These are phyloP conservation scores for Termitomyces sp. DNA, from an alignment of 1,284 basidiomycete species.

Conservation along the genomic window DNA sequence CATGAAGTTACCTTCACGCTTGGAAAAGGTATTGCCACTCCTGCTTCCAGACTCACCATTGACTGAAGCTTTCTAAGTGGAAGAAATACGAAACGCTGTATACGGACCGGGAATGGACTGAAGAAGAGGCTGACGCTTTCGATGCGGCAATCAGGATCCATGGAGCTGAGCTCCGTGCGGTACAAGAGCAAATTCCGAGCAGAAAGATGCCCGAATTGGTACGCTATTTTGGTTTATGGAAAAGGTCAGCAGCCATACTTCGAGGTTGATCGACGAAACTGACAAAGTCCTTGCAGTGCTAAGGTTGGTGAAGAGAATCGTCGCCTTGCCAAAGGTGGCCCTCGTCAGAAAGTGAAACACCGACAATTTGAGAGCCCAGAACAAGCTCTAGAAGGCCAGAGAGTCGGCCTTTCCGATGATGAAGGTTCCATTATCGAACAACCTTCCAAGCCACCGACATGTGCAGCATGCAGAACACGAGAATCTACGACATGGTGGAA, in stretches of 20 bases:
- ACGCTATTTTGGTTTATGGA: constrained; percentile 82
- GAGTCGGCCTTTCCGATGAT: constrained; percentile 54
- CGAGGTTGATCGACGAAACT: constrained; percentile 9
- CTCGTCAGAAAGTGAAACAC: constrained; percentile 33
- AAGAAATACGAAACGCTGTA: constrained; percentile 64
- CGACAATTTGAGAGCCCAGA: constrained; percentile 38
- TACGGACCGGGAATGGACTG: constrained; percentile 67
- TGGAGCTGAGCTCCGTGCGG: constrained; percentile 74
- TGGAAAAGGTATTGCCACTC: constrained; percentile 51
- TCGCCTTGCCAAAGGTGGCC: constrained; percentile 44
- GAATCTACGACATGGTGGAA: constrained; percentile 82
- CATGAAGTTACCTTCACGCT: constrained; percentile 53
- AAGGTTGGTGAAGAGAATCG: constrained; percentile 65
- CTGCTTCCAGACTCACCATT: background rate
- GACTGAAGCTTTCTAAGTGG: constrained; percentile 45
- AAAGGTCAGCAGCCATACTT: constrained; percentile 49
- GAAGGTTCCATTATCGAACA: constrained; percentile 69
- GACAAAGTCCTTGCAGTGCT: constrained; percentile 34
- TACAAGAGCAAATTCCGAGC: constrained; percentile 70
- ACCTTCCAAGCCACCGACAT: constrained; percentile 54
- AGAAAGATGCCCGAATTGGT: constrained; percentile 75
- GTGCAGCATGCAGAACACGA: constrained; percentile 74
- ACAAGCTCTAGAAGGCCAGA: constrained; percentile 35
- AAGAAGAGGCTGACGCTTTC: constrained; percentile 69
- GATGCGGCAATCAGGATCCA: constrained; percentile 68